Evolutionary conservation across 352 stramenopile genomes (phyloP).

Genomic region (Phytophthora chlamydospora): DNA sequence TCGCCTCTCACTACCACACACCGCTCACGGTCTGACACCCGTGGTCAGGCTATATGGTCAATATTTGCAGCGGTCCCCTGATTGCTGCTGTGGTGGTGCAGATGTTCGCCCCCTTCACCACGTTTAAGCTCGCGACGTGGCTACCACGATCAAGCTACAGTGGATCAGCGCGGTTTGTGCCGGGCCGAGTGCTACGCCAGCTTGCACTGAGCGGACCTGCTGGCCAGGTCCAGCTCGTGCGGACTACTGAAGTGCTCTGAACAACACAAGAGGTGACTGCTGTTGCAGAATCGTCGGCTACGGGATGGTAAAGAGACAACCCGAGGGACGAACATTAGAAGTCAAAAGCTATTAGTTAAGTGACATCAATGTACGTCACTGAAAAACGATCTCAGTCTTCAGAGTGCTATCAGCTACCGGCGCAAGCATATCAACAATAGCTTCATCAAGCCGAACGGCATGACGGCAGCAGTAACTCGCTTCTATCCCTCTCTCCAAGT

Average conservation of each 20-base stretch:
- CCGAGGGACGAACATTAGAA: background rate
- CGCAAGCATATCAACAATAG: background rate
- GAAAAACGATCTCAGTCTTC: too few species aligned
- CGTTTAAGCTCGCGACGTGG: background rate
- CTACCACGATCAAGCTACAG: slow-evolving; percentile 1
- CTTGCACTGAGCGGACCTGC: background rate
- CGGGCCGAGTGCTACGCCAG: too few species aligned
- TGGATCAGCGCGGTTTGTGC: slow-evolving; percentile 1
- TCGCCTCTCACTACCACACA: background rate
- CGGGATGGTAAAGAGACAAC: background rate
- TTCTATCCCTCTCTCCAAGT: background rate
- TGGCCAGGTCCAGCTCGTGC: background rate
- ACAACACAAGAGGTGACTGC: slow-evolving; percentile 2
- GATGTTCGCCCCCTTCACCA: background rate
- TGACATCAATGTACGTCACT: slow-evolving; percentile 7
- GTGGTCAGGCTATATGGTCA: background rate
- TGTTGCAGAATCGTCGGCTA: background rate
- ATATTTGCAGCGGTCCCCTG: background rate
- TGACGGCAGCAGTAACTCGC: background rate
- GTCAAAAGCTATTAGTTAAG: background rate
- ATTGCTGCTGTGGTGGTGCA: background rate
- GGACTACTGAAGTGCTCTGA: background rate
- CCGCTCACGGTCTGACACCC: background rate
- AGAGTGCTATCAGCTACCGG: background rate
- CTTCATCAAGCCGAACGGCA: background rate